These are phyloP conservation scores for Carex sylvatica DNA, from an alignment of 202 grass and related monocot species.

Conservation along the genomic window DNA sequence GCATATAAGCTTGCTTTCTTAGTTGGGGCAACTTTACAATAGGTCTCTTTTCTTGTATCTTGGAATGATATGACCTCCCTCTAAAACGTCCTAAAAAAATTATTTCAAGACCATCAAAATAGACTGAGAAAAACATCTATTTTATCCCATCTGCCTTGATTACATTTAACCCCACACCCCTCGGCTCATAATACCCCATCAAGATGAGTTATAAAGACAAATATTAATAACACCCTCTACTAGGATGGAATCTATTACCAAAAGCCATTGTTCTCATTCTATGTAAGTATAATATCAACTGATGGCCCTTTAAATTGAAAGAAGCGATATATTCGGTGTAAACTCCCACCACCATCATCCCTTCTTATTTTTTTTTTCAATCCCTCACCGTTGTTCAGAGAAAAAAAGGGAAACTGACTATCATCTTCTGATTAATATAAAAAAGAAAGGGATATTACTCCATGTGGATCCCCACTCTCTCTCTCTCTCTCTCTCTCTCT, in stretches of 20 bases:
- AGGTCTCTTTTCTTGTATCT: neutral
- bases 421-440: neutral
- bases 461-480: too few species aligned
- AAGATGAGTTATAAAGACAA: neutral
- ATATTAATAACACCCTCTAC: neutral
- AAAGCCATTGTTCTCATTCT: too few species aligned
- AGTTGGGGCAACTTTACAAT: neutral
- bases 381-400: neutral
- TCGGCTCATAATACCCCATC: neutral
- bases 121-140: neutral
- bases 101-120: neutral
- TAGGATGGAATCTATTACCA: too few species aligned
- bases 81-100: neutral
- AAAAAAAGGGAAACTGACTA: neutral
- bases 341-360: neutral
- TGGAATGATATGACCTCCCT: neutral
- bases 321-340: too few species aligned
- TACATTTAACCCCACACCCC: neutral
- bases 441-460: neutral
- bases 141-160: neutral
- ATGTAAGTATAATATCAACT: neutral
- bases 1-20: conserved; percentile 16
- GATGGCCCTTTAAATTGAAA: neutral
- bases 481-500: too few species aligned
- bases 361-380: neutral